These are phyloP conservation scores for Trifolium repens DNA, from an alignment of 306 rosid species.

Conservation along the genomic window DNA sequence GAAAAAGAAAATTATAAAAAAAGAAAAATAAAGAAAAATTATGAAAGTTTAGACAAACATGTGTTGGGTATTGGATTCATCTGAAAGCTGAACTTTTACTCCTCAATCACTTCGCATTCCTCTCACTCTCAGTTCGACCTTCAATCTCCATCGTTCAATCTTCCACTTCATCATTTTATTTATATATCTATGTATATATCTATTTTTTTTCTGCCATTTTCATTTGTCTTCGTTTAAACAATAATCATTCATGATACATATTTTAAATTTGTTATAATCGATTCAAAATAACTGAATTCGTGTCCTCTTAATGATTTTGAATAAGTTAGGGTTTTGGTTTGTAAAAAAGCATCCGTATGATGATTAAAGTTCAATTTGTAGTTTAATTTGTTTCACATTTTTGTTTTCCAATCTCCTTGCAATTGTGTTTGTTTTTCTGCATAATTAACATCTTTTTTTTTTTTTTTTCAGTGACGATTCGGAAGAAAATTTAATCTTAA, in stretches of 20 bases:
- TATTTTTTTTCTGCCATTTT: background rate
- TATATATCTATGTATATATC: background rate
- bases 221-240: background rate
- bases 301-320: slow-evolving; percentile 15
- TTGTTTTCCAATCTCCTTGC: background rate
- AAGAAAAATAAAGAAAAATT: too few species aligned
- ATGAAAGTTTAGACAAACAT: too few species aligned
- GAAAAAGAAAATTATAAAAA: too few species aligned
- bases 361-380: slow-evolving; percentile 5
- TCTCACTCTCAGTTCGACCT: background rate
- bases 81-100: too few species aligned
- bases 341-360: background rate
- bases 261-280: background rate
- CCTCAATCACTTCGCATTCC: background rate
- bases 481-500: slow-evolving; percentile 22
- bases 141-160: slow-evolving; percentile 33
- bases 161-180: background rate
- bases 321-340: slow-evolving; percentile 35
- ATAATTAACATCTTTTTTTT: background rate
- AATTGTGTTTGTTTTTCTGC: background rate
- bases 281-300: background rate
- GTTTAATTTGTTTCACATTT: slow-evolving; percentile 11
- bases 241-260: background rate
- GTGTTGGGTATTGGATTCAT: too few species aligned
- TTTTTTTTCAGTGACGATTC: slow-evolving; percentile 38